phyloP scores from a whole-genome alignment of 768 basidiomycete genomes.

The Amanita molliuscula region DNA sequence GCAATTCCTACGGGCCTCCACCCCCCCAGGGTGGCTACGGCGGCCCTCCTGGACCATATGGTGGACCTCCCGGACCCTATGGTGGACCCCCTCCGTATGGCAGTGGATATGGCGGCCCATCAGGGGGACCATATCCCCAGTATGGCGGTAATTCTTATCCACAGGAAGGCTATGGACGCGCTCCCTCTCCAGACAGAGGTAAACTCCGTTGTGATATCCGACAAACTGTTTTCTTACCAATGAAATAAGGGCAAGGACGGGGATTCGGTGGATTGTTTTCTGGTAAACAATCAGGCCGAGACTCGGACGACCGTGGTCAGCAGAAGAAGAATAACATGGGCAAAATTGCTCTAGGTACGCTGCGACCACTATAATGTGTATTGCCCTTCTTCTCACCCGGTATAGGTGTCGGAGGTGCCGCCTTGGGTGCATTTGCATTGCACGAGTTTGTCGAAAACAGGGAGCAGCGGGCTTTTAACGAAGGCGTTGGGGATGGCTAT shows the following conservation, averaged over 20 bases:
- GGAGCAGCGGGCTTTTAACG: neutral
- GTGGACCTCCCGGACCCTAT: neutral
- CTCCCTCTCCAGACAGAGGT: neutral
- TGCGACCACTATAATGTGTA: neutral
- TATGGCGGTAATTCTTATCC: slow-evolving; percentile 10
- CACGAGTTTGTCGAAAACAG: neutral
- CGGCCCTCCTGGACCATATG: neutral
- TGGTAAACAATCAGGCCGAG: neutral
- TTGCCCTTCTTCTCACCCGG: neutral
- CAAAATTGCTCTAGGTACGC: slow-evolving; percentile 39
- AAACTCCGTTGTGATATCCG: neutral
- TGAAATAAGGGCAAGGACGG: neutral
- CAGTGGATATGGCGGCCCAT: slow-evolving; percentile 6
- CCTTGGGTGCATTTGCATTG: neutral
- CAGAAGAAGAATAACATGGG: slow-evolving; percentile 38
- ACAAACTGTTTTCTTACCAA: neutral
- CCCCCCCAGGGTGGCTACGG: neutral
- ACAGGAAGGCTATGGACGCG: neutral
- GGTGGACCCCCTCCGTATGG: slow-evolving; percentile 5
- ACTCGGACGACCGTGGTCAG: slow-evolving; percentile 7
- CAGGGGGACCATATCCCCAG: neutral
- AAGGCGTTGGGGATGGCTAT: neutral
- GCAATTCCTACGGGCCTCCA: too few relatives aligned
- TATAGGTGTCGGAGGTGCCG: neutral
- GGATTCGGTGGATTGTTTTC: neutral